Base-by-base conservation (phyloP, 805 yeast genomes). In the Zygotorulaspora chibaensis region DNA sequence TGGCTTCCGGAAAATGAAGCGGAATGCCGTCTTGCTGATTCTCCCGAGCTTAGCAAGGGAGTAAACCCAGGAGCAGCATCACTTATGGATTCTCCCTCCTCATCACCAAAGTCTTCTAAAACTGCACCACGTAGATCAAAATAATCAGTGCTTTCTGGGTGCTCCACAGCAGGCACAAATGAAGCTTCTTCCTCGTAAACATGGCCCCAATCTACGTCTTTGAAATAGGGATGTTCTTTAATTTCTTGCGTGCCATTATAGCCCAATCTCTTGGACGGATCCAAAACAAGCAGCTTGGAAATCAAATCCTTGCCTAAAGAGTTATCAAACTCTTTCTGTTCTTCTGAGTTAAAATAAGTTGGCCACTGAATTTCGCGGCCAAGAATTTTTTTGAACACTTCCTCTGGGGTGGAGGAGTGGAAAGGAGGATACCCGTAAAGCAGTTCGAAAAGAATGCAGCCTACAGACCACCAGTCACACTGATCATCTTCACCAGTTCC, bases 371-470 rank as follows among this genome's bases (percentile, higher is more conserved):
- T 85, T 0, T 72, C 73, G 3, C 91, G 82, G 15, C 66, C 72
- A 44, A 89, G 69, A 40, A 95, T 91, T 52, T 89, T 89, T 44
- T 80, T 77, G 62, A 93, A 93, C 0, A 93, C 96, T 48, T 73
- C 70, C 35, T 84, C 86, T 0, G 96, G 93, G 1, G 88, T 75
- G 3, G 72, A 71, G 1, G 85, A 95, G 63, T 87, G 93, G 65
- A 93, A 93, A 2, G 99, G 99, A 1, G 99, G 96, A 62, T 80
- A 86, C 0, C 99, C 99, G 63, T 84, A 86, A 34, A 88, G 61
- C 60, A 93, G 84, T 66, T 93, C 99, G 70, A 91, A 93, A 46
- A 91, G 67, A 10, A 93, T 88, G 65, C 98, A 91, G 0, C 99
- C 99, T 28, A 91, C 78, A 2, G 98, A 87, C 99, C 99, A 93